Conservation (phyloP, 257 asterid genomes). For the Anisodus acutangulus region DNA sequence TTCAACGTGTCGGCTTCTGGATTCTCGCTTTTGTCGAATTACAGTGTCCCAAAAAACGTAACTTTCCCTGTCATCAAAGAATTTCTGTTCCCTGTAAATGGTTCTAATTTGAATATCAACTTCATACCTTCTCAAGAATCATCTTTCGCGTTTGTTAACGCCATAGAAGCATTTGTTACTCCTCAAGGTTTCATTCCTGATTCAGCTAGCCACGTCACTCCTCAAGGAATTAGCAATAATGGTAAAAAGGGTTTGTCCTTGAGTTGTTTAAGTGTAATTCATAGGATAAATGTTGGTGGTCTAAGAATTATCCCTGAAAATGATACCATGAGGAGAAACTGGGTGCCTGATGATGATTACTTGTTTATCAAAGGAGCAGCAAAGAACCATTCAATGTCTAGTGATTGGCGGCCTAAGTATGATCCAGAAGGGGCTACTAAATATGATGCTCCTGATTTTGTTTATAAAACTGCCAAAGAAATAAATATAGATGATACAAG, state of each 20-base stretch:
- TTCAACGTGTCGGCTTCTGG: conserved; percentile 50
- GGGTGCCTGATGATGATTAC: conserved; percentile 60
- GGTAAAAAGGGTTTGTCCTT: background rate
- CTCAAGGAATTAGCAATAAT: background rate
- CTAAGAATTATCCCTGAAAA: conserved; percentile 5
- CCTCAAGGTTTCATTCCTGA: conserved; percentile 40
- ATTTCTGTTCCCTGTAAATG: conserved; percentile 38
- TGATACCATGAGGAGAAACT: conserved; percentile 54
- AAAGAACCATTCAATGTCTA: accelerated
- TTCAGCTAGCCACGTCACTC: conserved; percentile 26
- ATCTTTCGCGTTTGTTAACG: conserved; percentile 56
- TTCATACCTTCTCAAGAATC: conserved; percentile 43
- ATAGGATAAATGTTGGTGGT: conserved; percentile 73
- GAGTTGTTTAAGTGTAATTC: conserved; percentile 38
- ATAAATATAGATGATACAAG: conserved; percentile 21
- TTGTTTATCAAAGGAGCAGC: conserved; percentile 17
- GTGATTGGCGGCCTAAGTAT: background rate
- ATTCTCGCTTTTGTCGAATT: conserved; percentile 49
- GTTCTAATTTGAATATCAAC: conserved; percentile 40
- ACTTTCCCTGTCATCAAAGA: conserved; percentile 46
- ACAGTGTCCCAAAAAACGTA: background rate
- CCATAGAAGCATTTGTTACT: conserved; percentile 57
- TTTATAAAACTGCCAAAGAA: conserved; percentile 56
- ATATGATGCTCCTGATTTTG: conserved; percentile 53
- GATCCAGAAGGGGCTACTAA: background rate